phyloP scores from a whole-genome alignment of 306 rosid species.

The Vigna trinervia region DNA sequence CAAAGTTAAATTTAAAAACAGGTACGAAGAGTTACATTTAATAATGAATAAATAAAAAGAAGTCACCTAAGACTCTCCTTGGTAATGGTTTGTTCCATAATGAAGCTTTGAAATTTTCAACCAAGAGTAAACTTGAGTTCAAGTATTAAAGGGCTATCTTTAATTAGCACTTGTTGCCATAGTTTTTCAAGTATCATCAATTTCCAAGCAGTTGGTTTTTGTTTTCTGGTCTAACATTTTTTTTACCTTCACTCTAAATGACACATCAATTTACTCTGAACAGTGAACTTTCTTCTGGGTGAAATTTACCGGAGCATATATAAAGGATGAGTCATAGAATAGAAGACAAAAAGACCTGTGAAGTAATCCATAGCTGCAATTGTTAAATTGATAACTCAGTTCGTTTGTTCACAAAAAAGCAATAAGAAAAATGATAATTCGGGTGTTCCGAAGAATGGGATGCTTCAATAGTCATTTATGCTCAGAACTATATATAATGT shows the following conservation, averaged over 20 bases:
- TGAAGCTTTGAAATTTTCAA: not conserved
- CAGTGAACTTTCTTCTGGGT: not conserved
- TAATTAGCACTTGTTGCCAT: not conserved
- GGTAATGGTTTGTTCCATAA: not conserved
- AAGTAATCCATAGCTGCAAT: not conserved
- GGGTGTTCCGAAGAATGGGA: not conserved
- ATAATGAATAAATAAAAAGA: not conserved
- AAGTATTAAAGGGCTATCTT: not conserved
- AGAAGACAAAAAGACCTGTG: not conserved
- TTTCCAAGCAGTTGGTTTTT: not conserved
- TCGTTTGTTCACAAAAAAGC: not conserved
- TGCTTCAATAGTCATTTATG: not conserved
- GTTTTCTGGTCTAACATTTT: not conserved
- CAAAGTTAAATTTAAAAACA: not conserved
- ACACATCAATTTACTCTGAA: not conserved
- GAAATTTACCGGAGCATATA: not conserved
- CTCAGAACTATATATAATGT: not conserved
- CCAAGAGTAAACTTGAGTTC: not conserved
- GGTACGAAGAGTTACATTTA: not conserved
- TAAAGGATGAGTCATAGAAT: not conserved
- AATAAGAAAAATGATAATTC: not conserved
- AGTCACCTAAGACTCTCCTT: constrained; percentile 13
- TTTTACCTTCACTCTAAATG: not conserved
- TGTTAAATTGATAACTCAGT: not conserved
- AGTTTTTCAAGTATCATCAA: not conserved